Evolutionary conservation across 345 rosid genomes (phyloP), one percentile per base, ranked within the genome.

Genomic region (Euphorbia peplus): DNA sequence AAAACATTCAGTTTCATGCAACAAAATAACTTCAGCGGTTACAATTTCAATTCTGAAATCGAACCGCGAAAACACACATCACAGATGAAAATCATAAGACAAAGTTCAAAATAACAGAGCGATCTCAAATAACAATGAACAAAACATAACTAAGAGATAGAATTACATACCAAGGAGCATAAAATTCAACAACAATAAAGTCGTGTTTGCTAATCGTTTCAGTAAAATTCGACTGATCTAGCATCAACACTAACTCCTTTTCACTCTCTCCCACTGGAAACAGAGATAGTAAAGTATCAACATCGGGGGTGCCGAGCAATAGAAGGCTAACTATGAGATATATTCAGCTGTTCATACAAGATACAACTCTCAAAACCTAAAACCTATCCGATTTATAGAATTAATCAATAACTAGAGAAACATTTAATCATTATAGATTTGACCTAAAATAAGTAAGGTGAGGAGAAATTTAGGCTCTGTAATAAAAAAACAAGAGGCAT

Each of bases 171-270:
- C 99, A 95, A 29, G 97, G 98, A 59, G 99, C 98, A 79, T 95
- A 95, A 79, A 95, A 95, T 71, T 95, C 97, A 37, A 95, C 97
- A 76, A 92, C 97, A 79, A 95, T 69, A 82, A 95, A 87, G 26
- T 95, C 84, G 76, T 86, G 92, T 74, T 90, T 90, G 80, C 65
- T 75, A 70, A 95, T 78, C 16, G 85, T 82, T 22, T 92, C 98
- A 24, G 89, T 74, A 83, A 95, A 92, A 84, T 95, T 95, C 44
- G 99, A 76, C 84, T 83, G 83, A 78, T 88, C 98, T 32, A 95
- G 78, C 7, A 96, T 92, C 75, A 92, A 70, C 21, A 95, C 98
- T 73, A 82, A 86, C 65, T 75, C 89, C 9, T 74, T 57, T 70
- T 82, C 93, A 26, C 56, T 44, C 69, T 83, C 80, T 46, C 79